Percentiles rank a stretch among this genome's conserved stretches.
Conservation (phyloP, 257 asterid genomes). For the Solanum stenotomum region DNA sequence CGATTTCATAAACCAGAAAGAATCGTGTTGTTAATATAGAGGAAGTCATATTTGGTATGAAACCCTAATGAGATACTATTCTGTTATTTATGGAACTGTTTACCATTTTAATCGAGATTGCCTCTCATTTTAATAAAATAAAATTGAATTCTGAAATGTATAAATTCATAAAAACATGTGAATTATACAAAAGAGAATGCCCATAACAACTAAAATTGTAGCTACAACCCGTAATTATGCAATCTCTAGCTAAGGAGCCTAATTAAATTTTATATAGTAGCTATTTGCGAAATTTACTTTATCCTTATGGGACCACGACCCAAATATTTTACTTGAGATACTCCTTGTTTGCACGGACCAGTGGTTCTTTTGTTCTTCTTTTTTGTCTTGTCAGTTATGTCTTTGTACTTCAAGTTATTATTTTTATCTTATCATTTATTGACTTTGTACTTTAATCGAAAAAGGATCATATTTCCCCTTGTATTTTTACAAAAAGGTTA, state of each 20-base stretch:
- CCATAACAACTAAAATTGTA: background rate
- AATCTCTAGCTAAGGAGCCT: background rate
- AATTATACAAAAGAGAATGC: background rate
- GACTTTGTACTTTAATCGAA: background rate
- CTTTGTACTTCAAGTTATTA: background rate
- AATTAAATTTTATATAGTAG: background rate
- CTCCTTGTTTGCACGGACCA: background rate
- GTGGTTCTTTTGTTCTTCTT: background rate
- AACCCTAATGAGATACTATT: too few species aligned
- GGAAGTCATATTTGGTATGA: background rate
- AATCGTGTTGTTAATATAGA: background rate
- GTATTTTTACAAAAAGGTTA: too few species aligned
- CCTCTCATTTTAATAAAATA: background rate
- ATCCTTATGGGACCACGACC: background rate
- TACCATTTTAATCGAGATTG: background rate
- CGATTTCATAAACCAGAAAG: background rate
- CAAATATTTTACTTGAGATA: background rate
- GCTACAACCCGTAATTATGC: background rate
- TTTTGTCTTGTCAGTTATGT: too few species aligned
- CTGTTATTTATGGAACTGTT: too few species aligned
- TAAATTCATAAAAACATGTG: background rate
- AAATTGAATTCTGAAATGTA: background rate
- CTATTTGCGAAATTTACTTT: background rate
- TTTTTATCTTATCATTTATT: too few species aligned
- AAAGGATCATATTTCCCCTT: too few species aligned